A percentile compares a stretch with the other conserved stretches of the same genome.
Conservation (phyloP, 306 rosid genomes). For the Cyamopsis tetragonoloba region DNA sequence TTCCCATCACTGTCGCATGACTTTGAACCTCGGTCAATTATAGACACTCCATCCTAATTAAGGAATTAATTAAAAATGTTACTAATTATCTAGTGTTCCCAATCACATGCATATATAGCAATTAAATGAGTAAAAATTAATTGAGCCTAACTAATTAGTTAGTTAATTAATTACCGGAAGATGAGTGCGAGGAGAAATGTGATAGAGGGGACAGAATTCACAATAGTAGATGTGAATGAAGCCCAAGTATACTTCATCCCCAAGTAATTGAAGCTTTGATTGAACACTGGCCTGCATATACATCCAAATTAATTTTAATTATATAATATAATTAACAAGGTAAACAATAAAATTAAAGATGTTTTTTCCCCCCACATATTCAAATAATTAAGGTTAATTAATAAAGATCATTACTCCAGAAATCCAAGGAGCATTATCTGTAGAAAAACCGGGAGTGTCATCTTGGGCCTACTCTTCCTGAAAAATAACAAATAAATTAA, state of each 20-base stretch:
- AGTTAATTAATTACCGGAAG: slow-evolving; percentile 33
- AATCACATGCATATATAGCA: too few relatives aligned
- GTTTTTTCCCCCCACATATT: background rate
- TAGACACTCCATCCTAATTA: slow-evolving; percentile 43
- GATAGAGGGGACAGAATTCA: slow-evolving; percentile 69
- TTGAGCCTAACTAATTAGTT: background rate
- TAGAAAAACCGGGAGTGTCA: slow-evolving; percentile 49
- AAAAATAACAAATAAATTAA: background rate
- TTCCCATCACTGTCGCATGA: slow-evolving; percentile 62
- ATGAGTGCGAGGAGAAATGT: slow-evolving; percentile 58
- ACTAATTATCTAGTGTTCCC: too few relatives aligned
- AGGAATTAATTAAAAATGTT: too few relatives aligned
- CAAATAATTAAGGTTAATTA: background rate
- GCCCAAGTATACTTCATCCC: slow-evolving; percentile 75
- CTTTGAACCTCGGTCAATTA: slow-evolving; percentile 41
- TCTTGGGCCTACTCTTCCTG: slow-evolving; percentile 67
- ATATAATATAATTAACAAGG: background rate
- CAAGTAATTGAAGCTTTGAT: slow-evolving; percentile 64
- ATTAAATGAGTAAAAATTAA: background rate
- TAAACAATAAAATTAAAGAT: too few relatives aligned
- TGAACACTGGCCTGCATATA: slow-evolving; percentile 70
- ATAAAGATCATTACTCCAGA: slow-evolving; percentile 48
- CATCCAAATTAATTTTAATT: background rate
- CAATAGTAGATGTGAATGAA: slow-evolving; percentile 62
- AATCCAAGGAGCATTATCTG: slow-evolving; percentile 63